Evolutionary conservation across 75 land plant genomes (phyloP).

Genomic region (Selaginella tamariscina): DNA sequence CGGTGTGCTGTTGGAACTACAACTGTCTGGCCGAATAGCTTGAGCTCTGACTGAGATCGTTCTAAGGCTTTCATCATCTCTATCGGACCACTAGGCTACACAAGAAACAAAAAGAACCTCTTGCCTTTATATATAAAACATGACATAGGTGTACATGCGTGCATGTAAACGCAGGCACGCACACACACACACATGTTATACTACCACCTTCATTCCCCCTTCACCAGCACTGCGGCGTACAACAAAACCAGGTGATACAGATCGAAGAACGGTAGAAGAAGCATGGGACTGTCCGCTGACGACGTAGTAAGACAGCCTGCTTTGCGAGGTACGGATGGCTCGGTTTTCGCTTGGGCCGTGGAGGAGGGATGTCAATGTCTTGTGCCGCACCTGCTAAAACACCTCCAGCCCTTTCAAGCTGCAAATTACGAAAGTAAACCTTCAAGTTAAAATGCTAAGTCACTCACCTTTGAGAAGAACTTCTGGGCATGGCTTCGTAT

Average conservation of each 20-base stretch:
- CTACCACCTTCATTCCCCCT: no score
- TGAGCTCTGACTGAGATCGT: neutral
- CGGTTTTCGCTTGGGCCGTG: slow-evolving; percentile 95
- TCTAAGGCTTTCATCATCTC: neutral
- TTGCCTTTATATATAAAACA: neutral
- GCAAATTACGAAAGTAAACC: slow-evolving; percentile 10
- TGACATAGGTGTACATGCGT: no score
- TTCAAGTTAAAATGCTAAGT: neutral
- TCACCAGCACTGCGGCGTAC: no score
- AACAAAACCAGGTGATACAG: no score
- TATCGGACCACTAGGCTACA: neutral
- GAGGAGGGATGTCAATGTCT: slow-evolving; percentile 92
- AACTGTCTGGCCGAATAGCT: slow-evolving; percentile 26
- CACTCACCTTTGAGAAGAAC: slow-evolving; percentile 81
- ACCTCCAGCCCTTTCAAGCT: slow-evolving; percentile 79
- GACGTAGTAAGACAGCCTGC: neutral
- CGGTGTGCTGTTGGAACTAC: slow-evolving; percentile 13
- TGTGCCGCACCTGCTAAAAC: slow-evolving; percentile 35
- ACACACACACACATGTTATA: no score
- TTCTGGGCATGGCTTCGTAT: slow-evolving; percentile 96
- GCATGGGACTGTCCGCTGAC: no score
- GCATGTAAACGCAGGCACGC: no score
- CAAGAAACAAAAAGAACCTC: neutral
- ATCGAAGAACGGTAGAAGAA: no score
- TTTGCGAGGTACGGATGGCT: slow-evolving; percentile 72